Percentiles rank a stretch among this genome's conserved stretches.
phyloP scores from a whole-genome alignment of 73 alveolate genomes.

The Paramecium caudatum region DNA sequence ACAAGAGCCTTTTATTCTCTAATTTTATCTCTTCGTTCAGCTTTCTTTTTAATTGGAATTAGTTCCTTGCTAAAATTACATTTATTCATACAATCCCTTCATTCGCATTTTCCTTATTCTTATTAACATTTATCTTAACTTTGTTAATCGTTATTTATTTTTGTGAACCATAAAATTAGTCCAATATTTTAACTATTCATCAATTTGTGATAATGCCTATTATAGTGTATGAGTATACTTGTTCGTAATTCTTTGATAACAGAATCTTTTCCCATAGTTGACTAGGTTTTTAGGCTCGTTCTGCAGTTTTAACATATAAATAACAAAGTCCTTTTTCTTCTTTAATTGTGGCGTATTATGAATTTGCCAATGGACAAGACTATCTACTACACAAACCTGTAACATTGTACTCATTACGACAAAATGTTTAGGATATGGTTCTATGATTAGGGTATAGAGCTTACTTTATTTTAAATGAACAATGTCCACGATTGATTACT shows the following conservation, averaged over 20 bases:
- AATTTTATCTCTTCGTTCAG: slow-evolving; percentile 98
- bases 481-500: slow-evolving; percentile 74
- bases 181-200: slow-evolving; percentile 97
- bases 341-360: slow-evolving; percentile 95
- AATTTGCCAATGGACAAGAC: slow-evolving; percentile 99
- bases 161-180: slow-evolving; percentile 96
- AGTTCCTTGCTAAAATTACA: slow-evolving; percentile 81
- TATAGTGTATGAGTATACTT: slow-evolving; percentile 67
- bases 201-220: slow-evolving; percentile 95
- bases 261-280: slow-evolving; percentile 97
- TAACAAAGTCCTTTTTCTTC: slow-evolving; percentile 98
- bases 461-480: slow-evolving; percentile 81
- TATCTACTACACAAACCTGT: slow-evolving; percentile 99
- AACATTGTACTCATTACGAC: slow-evolving; percentile 97
- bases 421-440: slow-evolving; percentile 93
- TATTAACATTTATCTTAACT: slow-evolving; percentile 97
- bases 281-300: slow-evolving; percentile 98
- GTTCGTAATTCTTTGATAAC: slow-evolving; percentile 93
- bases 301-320: slow-evolving; percentile 96
- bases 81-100: slow-evolving; percentile 77
- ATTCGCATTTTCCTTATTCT: slow-evolving; percentile 95
- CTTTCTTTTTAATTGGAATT: slow-evolving; percentile 96
- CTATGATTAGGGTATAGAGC: slow-evolving; percentile 75
- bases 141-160: slow-evolving; percentile 99
- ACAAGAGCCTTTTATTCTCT: slow-evolving; percentile 96